phyloP scores from a whole-genome alignment of 768 basidiomycete genomes.

The Mycena metata region DNA sequence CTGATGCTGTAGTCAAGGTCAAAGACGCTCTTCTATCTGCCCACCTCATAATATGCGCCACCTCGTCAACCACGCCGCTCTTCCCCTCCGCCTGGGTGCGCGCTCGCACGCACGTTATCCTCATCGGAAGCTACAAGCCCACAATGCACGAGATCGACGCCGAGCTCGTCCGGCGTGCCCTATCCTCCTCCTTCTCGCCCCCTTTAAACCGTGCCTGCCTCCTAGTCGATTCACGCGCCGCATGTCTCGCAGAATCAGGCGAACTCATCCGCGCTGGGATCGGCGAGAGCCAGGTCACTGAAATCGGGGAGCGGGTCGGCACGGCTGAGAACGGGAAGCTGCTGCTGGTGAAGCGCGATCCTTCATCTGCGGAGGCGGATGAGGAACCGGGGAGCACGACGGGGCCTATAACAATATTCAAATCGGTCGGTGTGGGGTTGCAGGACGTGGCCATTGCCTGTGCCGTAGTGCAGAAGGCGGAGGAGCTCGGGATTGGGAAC shows the following conservation, averaged over 20 bases:
- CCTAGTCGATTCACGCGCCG: constrained; percentile 81
- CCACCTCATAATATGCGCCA: constrained; percentile 81
- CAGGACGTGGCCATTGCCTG: constrained; percentile 89
- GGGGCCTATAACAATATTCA: constrained; percentile 82
- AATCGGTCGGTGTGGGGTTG: constrained; percentile 89
- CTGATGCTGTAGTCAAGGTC: constrained; percentile 24
- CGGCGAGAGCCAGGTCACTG: constrained; percentile 59
- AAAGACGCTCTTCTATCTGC: constrained; percentile 54
- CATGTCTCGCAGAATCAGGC: constrained; percentile 84
- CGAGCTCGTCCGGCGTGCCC: constrained; percentile 67
- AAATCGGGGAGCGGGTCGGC: constrained; percentile 76
- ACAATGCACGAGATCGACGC: constrained; percentile 83
- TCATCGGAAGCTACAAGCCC: constrained; percentile 88
- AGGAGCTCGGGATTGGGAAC: constrained; percentile 66
- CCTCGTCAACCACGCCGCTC: constrained; percentile 76
- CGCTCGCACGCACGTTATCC: constrained; percentile 75
- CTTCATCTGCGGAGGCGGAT: not conserved
- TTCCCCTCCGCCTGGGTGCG: constrained; percentile 77
- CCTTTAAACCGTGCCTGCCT: constrained; percentile 50
- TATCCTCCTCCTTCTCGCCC: constrained; percentile 12
- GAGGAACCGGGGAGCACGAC: constrained; percentile 19
- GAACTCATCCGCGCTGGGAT: constrained; percentile 77
- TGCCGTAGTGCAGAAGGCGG: constrained; percentile 74
- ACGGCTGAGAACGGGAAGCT: constrained; percentile 34
- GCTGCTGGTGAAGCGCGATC: constrained; percentile 1